A percentile compares a stretch with the other conserved stretches of the same genome.
Conservation (phyloP, 2,329 filamentous ascomycete species). For the Claviceps paspali region DNA sequence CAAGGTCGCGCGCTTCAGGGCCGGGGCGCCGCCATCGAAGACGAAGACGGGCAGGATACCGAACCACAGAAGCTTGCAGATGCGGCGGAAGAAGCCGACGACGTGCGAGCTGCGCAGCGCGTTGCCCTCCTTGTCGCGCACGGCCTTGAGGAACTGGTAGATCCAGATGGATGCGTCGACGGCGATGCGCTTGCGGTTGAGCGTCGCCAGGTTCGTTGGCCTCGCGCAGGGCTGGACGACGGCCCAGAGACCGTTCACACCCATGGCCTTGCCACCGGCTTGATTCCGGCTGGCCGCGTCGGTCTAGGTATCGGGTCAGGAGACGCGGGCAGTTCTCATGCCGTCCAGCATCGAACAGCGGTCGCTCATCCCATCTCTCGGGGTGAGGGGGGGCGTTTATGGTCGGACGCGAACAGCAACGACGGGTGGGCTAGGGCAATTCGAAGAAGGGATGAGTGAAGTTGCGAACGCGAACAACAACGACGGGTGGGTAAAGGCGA, state of each 20-base stretch:
- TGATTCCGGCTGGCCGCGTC: no score
- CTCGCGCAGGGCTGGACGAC: slow-evolving; percentile 89
- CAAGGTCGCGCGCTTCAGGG: slow-evolving; percentile 83
- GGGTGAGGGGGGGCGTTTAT: no score
- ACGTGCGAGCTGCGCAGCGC: slow-evolving; percentile 91
- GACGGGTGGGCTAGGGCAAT: no score
- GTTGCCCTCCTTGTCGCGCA: slow-evolving; percentile 96
- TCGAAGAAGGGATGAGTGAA: no score
- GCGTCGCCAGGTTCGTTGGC: slow-evolving; percentile 87
- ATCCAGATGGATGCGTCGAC: slow-evolving; percentile 99
- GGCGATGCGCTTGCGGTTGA: slow-evolving; percentile 90
- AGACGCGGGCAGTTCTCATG: no score
- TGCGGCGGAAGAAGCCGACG: slow-evolving; percentile 93
- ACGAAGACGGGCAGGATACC: slow-evolving; percentile 96
- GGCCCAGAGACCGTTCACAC: slow-evolving; percentile 95
- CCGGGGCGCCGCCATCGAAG: slow-evolving; percentile 88
- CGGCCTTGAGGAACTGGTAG: slow-evolving; percentile 97
- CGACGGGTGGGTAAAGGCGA: no score
- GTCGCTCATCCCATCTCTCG: no score
- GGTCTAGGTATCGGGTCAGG: no score
- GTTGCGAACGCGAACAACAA: no score
- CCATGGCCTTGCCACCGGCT: no score
- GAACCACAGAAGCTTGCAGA: slow-evolving; percentile 94
- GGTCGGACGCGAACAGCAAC: no score
- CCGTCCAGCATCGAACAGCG: no score